Base-by-base conservation (phyloP, 306 rosid species). In the Canavalia ensiformis region DNA sequence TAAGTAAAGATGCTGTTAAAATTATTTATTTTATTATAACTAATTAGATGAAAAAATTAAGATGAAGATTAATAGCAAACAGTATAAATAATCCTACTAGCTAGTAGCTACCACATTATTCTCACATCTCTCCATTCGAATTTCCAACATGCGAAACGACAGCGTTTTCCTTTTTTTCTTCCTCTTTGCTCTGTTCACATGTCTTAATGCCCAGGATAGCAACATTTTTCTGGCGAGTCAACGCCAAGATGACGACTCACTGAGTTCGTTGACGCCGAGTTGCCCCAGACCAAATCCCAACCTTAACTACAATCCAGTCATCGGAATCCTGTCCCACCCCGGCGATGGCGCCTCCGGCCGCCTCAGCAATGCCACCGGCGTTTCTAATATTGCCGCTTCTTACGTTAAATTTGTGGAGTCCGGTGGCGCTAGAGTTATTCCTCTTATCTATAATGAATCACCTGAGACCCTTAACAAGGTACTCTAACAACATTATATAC, bases 281-380 rank as follows among this genome's bases (percentile, higher is more conserved):
- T 91, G 96, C 34, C 11, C 89, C 11, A 63, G 75, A 6, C 82
- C 80, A 0, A 77, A 85, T 58, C 87, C 88, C 4, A 79, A 50
- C 84, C 73, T 89, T 35, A 79, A 89, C 33, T 81, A 89, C 77
- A 72, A 83, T 5, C 93, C 94, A 45, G 90, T 91, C 68, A 91
- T 91, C 86, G 96, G 96, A 7, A 91, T 91, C 8, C 66, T 91
- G 0, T 83, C 83, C 75, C 96, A 91, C 10, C 96, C 96, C 29
- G 96, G 96, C 4, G 94, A 91, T 35, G 93, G 96, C 10, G 92
- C 92, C 50, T 88, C 96, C 12, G 92, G 90, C 3, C 85, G 90
- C 1, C 88, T 90, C 39, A 83, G 68, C 70, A 91, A 91, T 80
- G 90, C 87, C 50, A 73, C 91, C 30, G 49, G 35, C 29, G 90